phyloP scores from a whole-genome alignment of 495 filamentous ascomycete species.

The Penicillium samsonianum region DNA sequence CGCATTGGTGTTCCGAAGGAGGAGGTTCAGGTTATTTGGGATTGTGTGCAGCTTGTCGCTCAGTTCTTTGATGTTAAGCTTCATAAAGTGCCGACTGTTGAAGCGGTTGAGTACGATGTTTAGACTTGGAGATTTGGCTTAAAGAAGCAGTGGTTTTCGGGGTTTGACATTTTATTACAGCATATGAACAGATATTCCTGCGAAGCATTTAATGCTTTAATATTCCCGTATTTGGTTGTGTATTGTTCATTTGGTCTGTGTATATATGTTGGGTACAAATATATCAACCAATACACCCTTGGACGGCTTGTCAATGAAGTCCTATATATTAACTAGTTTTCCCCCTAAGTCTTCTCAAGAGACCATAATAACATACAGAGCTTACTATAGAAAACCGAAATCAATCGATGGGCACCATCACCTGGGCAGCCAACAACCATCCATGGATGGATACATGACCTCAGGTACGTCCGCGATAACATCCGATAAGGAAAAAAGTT shows the following conservation, averaged over 20 bases:
- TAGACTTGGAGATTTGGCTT: conserved; percentile 6
- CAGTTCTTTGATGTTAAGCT: conserved; percentile 37
- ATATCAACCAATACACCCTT: background rate
- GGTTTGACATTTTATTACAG: background rate
- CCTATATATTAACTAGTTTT: background rate
- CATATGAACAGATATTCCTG: background rate
- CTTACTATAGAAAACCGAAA: background rate
- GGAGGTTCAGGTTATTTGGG: conserved; percentile 50
- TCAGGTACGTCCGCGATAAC: conserved; percentile 23
- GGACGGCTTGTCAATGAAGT: background rate
- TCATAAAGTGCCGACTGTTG: conserved; percentile 52
- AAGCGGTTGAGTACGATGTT: conserved; percentile 47
- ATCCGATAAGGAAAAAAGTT: conserved; percentile 35
- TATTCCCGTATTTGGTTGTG: background rate
- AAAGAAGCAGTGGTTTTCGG: background rate
- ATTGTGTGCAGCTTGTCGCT: conserved; percentile 42
- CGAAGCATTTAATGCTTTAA: background rate
- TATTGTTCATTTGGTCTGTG: background rate
- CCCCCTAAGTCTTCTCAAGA: background rate
- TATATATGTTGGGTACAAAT: background rate
- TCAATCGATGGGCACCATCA: background rate
- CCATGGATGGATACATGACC: background rate
- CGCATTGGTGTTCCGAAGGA: conserved; percentile 52
- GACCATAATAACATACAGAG: background rate
- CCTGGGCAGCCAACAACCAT: no score